phyloP scores from a whole-genome alignment of 106 monocot species.

The Acorus gramineus region DNA sequence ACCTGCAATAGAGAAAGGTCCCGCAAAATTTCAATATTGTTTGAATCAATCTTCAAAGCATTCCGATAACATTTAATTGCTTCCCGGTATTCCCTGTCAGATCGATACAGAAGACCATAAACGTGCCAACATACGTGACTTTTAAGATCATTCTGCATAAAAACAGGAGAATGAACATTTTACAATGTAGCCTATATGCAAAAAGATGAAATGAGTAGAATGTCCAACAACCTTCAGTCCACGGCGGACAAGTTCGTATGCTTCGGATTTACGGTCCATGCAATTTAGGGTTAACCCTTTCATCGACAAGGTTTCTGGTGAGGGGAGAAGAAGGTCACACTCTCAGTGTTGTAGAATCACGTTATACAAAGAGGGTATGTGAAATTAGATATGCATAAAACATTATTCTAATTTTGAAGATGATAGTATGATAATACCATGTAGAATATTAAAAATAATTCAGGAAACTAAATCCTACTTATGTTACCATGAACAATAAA shows the following conservation, averaged over 20 bases:
- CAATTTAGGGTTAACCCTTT: constrained; percentile 95
- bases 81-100: constrained; percentile 96
- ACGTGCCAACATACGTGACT: constrained; percentile 99
- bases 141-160: constrained; percentile 94
- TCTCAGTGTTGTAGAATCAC: background rate
- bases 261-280: constrained; percentile 94
- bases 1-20: constrained; percentile 96
- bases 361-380: background rate
- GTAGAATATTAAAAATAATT: too few species aligned
- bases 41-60: constrained; percentile 92
- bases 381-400: background rate
- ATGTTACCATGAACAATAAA: too few species aligned
- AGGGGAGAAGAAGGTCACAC: constrained; percentile 3
- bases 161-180: background rate
- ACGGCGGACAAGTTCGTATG: constrained; percentile 91
- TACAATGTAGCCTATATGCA: background rate
- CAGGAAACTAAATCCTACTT: too few species aligned
- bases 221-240: constrained; percentile 68
- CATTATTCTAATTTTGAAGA: background rate
- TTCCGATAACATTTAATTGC: constrained; percentile 98
- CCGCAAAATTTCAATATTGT: constrained; percentile 94
- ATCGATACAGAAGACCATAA: constrained; percentile 93
- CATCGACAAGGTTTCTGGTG: constrained; percentile 92
- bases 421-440: too few species aligned
- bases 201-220: background rate